Percentiles rank a stretch among this genome's conserved stretches.
These are phyloP conservation scores for Citropsis articulata DNA, from an alignment of 345 rosid genomes.

Conservation along the genomic window DNA sequence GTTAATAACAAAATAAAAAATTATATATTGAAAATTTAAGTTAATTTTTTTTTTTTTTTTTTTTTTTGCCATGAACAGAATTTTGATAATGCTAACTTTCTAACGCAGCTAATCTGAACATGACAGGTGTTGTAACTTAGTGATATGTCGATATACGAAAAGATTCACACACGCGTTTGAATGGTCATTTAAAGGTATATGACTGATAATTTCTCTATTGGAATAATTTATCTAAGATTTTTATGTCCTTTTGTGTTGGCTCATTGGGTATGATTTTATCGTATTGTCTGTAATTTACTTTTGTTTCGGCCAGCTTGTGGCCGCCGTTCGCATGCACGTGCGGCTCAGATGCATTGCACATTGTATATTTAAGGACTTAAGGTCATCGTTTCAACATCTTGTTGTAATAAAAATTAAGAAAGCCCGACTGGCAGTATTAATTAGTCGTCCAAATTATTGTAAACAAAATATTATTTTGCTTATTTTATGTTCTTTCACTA, in stretches of 20 bases:
- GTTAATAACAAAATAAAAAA: too few relatives aligned
- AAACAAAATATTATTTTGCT: not conserved
- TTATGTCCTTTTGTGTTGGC: not conserved
- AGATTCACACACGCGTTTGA: too few relatives aligned
- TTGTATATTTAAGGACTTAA: not conserved
- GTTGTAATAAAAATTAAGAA: not conserved
- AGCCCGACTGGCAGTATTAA: not conserved
- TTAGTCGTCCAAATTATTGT: not conserved
- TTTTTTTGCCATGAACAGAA: too few relatives aligned
- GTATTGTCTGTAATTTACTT: not conserved
- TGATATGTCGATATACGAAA: too few relatives aligned
- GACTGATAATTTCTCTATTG: too few relatives aligned
- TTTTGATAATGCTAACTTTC: too few relatives aligned
- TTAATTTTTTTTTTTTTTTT: too few relatives aligned
- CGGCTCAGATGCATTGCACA: not conserved
- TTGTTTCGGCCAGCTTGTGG: not conserved
- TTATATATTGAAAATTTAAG: too few relatives aligned
- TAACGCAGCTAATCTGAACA: too few relatives aligned
- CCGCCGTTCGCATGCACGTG: not conserved
- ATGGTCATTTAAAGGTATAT: too few relatives aligned
- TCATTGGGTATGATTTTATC: not conserved
- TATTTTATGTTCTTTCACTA: not conserved
- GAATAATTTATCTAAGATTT: not conserved
- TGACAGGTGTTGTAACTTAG: too few relatives aligned
- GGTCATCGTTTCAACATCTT: not conserved